Conservation (phyloP, 257 asterid genomes). For the Jaltomata sinuosa region DNA sequence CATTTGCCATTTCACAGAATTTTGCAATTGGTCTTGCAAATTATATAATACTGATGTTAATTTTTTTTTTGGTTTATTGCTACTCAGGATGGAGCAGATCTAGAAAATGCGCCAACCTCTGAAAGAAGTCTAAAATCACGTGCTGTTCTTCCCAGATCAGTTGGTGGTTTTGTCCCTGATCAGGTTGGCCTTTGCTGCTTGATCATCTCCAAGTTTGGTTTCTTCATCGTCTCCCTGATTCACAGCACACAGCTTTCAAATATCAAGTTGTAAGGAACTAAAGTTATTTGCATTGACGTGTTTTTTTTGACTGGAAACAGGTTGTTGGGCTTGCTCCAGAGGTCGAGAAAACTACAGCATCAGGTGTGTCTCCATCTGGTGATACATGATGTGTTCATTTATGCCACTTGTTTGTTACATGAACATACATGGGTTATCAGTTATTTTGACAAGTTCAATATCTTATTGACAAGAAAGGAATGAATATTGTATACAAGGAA, state of each 20-base stretch:
- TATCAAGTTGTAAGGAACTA: not conserved
- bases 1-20: not conserved
- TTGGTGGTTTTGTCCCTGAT: conserved; percentile 74
- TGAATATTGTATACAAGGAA: not conserved
- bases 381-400: not conserved
- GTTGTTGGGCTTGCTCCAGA: conserved; percentile 50
- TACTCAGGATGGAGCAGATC: conserved; percentile 52
- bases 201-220: not conserved
- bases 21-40: not conserved
- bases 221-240: not conserved
- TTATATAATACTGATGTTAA: not conserved
- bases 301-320: conserved; percentile 31
- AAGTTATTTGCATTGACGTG: not conserved
- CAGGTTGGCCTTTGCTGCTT: conserved; percentile 33
- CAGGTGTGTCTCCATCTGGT: conserved; percentile 34
- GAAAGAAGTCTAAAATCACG: conserved; percentile 61
- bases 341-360: conserved; percentile 41
- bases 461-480: not conserved
- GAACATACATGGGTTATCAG: not conserved
- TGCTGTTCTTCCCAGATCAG: conserved; percentile 49
- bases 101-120: conserved; percentile 44
- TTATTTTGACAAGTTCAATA: not conserved
- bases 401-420: not conserved
- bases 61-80: conserved; percentile 2
- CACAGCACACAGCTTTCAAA: not conserved